Base-by-base conservation (phyloP, 345 rosid species). In the Erysimum cheiranthoides region DNA sequence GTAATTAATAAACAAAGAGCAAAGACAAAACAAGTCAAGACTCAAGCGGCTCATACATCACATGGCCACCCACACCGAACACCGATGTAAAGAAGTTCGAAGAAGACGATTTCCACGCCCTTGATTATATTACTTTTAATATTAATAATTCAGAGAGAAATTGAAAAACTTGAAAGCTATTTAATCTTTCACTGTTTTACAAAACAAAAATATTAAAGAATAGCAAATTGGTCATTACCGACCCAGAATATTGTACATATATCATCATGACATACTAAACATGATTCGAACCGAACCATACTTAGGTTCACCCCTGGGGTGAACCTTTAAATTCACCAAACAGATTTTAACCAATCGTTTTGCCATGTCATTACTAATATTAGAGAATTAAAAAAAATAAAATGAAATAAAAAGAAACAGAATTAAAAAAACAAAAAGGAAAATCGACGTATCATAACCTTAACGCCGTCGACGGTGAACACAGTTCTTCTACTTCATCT, bases 61-160 rank as follows among this genome's bases (percentile, higher is more conserved):
- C 66, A 70, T 59, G 74, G 35, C 40, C 68, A 61, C 28, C 46
- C 16, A 71, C 16, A 61, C 39, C 30, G 13, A 66, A 71, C 16
- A 61, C 39, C 30, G 13, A 66, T 17, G 45, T 50, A 31, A 11
- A 59, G 5, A 60, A 36, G 30, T 25, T 36, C 39, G 0, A 13
- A 72, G 4, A 49, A 71, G 25, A 49, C 68, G 40, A 61, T 36
- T 47, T 35, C 59, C 67, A 59, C 59, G 28, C 38, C 27, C 51
- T 60, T 30, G 38, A 59, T 59, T 35, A 4, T 35, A 17, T 57
- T 56, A 31, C 0, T 11, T 5, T 10, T 12, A 27, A 27, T 28
- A 50, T 9, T 43, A 14, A 14, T 4, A 50, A 10, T 11, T 27
- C 13, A 3, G 14, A 11, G 28, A 53, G 30, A 11, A 11, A 38